Evolutionary conservation across 345 rosid species (phyloP).

Genomic region (Ricinus communis): DNA sequence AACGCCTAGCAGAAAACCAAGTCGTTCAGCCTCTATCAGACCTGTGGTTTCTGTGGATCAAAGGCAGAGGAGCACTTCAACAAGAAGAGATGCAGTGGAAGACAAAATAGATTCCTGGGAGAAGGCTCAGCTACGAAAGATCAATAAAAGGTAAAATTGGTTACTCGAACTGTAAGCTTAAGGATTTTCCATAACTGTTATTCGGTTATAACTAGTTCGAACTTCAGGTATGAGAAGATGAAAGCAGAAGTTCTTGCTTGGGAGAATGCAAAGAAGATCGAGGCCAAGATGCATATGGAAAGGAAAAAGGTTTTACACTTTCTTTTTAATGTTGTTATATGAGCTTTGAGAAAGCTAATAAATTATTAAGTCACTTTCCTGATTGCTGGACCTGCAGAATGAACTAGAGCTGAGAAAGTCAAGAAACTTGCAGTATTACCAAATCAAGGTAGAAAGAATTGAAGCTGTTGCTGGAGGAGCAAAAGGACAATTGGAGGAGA

Average conservation of each 20-base stretch:
- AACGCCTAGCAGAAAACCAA: constrained; percentile 19
- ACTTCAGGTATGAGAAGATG: constrained; percentile 62
- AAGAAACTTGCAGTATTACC: constrained; percentile 48
- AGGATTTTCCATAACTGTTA: no score
- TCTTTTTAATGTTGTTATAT: not conserved
- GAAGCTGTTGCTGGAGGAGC: constrained; percentile 55
- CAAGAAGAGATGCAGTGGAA: constrained; percentile 24
- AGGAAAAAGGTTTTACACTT: constrained; percentile 48
- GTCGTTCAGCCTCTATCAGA: constrained; percentile 29
- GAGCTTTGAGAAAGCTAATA: not conserved
- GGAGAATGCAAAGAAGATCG: constrained; percentile 69
- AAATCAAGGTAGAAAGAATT: constrained; percentile 53
- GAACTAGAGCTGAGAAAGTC: constrained; percentile 59
- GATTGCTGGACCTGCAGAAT: constrained; percentile 36
- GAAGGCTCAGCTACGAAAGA: constrained; percentile 47
- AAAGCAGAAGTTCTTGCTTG: constrained; percentile 54
- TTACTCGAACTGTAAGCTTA: no score
- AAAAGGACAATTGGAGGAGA: constrained; percentile 59
- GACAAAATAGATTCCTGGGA: constrained; percentile 69
- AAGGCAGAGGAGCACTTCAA: constrained; percentile 18
- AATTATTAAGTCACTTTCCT: not conserved
- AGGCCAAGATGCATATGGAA: constrained; percentile 54
- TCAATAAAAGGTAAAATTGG: constrained; percentile 41
- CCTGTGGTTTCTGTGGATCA: constrained; percentile 13
- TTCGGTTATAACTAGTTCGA: constrained; percentile 1